Percentiles rank a stretch among this genome's conserved stretches.
Evolutionary conservation across 2,329 filamentous ascomycete species (phyloP).

Genomic region (Bretziella fagacearum): DNA sequence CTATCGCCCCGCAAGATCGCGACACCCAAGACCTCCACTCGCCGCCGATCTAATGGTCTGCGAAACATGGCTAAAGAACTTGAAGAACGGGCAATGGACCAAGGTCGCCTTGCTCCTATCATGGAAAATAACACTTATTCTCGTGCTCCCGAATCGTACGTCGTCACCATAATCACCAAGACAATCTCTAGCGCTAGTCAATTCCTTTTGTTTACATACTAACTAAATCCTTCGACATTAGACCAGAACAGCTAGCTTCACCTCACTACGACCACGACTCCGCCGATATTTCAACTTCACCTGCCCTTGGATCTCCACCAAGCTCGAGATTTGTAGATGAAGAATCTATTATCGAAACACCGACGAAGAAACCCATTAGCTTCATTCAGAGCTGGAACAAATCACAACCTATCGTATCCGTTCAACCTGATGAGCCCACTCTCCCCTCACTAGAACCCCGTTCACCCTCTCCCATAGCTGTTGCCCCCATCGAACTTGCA

Average conservation of each 20-base stretch:
- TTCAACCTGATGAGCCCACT: neutral
- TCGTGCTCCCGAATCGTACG: constrained; percentile 51
- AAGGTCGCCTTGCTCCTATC: constrained; percentile 47
- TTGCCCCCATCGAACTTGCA: neutral
- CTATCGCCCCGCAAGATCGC: constrained; percentile 26
- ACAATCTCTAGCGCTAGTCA: neutral
- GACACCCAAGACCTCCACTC: constrained; percentile 27
- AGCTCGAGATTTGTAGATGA: constrained; percentile 41
- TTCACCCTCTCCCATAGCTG: neutral
- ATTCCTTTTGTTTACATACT: neutral
- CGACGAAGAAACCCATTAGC: constrained; percentile 7
- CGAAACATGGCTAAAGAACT: constrained; percentile 39
- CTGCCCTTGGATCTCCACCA: constrained; percentile 49
- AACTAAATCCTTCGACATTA: neutral
- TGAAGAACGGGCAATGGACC: constrained; percentile 32
- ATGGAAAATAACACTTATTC: constrained; percentile 52
- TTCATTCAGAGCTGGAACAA: neutral
- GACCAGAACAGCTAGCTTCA: constrained; percentile 6
- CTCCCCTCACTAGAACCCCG: neutral
- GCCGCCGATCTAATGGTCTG: constrained; percentile 33
- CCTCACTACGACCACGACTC: constrained; percentile 20
- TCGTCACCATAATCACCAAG: constrained; percentile 15
- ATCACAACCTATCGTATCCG: neutral
- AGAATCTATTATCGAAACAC: constrained; percentile 20
- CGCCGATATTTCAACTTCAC: constrained; percentile 39